phyloP scores from a whole-genome alignment of 2,329 filamentous ascomycete genomes.

The Fusarium continuum region DNA sequence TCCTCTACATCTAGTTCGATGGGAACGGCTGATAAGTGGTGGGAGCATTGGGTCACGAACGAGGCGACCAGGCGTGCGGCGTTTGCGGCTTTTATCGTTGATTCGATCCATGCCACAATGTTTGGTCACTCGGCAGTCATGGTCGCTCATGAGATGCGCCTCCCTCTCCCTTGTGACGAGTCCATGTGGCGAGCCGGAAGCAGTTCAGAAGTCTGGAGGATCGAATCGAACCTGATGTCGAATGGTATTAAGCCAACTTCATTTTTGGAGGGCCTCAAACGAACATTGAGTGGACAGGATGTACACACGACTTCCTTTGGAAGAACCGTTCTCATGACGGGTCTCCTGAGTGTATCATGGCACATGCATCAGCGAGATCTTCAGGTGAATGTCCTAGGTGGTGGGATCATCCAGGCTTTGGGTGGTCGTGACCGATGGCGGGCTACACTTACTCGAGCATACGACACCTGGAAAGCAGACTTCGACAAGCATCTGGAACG shows the following conservation, averaged over 20 bases:
- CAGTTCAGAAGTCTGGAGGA: conserved; percentile 83
- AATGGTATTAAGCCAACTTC: conserved; percentile 85
- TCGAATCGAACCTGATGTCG: conserved; percentile 81
- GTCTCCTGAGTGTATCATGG: conserved; percentile 92
- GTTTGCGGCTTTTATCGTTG: conserved; percentile 93
- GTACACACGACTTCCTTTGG: conserved; percentile 95
- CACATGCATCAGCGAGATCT: conserved; percentile 97
- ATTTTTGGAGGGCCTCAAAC: conserved; percentile 91
- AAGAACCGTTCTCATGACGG: conserved; percentile 92
- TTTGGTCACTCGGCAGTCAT: conserved; percentile 97
- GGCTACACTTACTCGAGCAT: conserved; percentile 82
- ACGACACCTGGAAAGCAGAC: conserved; percentile 92
- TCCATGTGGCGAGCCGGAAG: conserved; percentile 90
- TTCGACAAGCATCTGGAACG: conserved; percentile 84
- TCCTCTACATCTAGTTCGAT: conserved; percentile 68
- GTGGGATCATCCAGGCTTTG: conserved; percentile 76
- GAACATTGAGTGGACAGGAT: conserved; percentile 83
- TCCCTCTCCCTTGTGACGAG: conserved; percentile 92
- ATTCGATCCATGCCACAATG: conserved; percentile 97
- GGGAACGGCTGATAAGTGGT: conserved; percentile 86
- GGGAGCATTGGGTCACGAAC: conserved; percentile 95
- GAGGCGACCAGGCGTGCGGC: conserved; percentile 90
- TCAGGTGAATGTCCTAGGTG: conserved; percentile 84
- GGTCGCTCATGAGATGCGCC: conserved; percentile 93
- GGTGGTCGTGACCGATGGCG: conserved; percentile 94